Base-by-base conservation (phyloP, 345 rosid genomes). In the Gossypioides kirkii region DNA sequence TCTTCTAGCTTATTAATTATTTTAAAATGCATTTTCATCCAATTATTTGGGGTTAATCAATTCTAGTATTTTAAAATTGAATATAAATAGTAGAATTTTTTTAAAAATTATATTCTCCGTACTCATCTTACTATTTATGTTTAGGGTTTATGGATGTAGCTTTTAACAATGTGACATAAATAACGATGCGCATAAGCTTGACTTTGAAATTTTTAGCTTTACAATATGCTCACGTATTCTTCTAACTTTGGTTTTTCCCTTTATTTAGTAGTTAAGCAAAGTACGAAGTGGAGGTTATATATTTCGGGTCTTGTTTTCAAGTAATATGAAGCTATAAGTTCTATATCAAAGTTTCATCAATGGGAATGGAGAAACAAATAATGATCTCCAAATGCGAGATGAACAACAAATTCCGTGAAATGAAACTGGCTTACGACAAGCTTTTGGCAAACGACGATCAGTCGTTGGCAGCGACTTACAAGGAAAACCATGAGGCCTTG, bases 211-310 rank as follows among this genome's bases (percentile, higher is more conserved):
- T 38, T 22, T 38, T 0, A n/a, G 18, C 26, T 64, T 64, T 63
- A 42, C 43, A 8, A 8, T 58, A 56, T 71, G 62, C 74, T 56
- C 38, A 71, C 8, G 36, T 41, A 13, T 55, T 41, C 60, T 53
- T 53, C 47, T 32, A 3, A 70, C n/a, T 38, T 18, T 70, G 1
- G 36, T 26, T 36, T 32, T 32, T 54, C 22, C 26, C 73, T 70
- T 70, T 70, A 70, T 70, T n/a, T 36, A n/a, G 12, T 36, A 53
- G 20, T 18, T 5, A 36, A 70, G 61, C 73, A 70, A 70, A 54
- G 73, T 10, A 52, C 47, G 38, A 25, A 70, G 38, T 2, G 62
- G n/a, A 54, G 0, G n/a, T 10, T 22, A 10, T 49, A 46, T 16
- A 2, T 25, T 25, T 25, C 36, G 8, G 23, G 46, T 25, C 18